Evolutionary conservation across 2,329 filamentous ascomycete genomes (phyloP).

Genomic region (Epichloe baconii): DNA sequence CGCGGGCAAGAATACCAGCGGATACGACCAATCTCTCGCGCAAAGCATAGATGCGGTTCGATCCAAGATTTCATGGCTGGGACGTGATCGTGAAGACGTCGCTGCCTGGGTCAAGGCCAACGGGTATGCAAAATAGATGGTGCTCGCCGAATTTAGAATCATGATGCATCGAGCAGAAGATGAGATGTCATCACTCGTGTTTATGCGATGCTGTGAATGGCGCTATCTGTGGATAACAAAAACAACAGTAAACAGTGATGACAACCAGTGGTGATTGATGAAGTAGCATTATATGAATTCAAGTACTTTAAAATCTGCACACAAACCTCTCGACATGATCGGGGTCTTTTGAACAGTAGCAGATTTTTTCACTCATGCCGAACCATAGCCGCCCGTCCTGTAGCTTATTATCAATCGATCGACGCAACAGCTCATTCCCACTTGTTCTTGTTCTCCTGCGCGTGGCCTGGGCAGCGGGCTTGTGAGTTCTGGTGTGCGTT

Average conservation of each 20-base stretch:
- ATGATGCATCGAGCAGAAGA: not conserved
- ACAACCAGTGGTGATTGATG: too few species aligned
- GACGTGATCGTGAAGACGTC: conserved; percentile 14
- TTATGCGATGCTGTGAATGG: too few species aligned
- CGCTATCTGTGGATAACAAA: not conserved
- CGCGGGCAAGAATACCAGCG: conserved; percentile 62
- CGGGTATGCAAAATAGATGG: conserved; percentile 8
- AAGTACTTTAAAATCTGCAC: too few species aligned
- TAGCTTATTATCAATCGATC: not conserved
- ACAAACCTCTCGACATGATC: too few species aligned
- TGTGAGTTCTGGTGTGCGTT: too few species aligned
- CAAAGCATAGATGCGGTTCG: conserved; percentile 76
- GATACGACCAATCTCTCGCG: conserved; percentile 78
- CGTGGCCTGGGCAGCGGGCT: too few species aligned
- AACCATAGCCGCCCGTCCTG: not conserved
- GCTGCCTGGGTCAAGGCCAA: conserved; percentile 14
- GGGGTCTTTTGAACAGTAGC: too few species aligned
- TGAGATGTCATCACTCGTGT: too few species aligned
- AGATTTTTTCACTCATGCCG: too few species aligned
- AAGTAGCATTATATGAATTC: too few species aligned
- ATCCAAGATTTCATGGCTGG: conserved; percentile 46
- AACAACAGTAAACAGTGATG: too few species aligned
- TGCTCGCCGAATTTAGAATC: not conserved
- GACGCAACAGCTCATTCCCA: conserved; percentile 10
- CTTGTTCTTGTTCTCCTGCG: conserved; percentile 17